These are phyloP conservation scores for Magnolia sinica DNA, from an alignment of 164 flowering plant species.

Conservation along the genomic window DNA sequence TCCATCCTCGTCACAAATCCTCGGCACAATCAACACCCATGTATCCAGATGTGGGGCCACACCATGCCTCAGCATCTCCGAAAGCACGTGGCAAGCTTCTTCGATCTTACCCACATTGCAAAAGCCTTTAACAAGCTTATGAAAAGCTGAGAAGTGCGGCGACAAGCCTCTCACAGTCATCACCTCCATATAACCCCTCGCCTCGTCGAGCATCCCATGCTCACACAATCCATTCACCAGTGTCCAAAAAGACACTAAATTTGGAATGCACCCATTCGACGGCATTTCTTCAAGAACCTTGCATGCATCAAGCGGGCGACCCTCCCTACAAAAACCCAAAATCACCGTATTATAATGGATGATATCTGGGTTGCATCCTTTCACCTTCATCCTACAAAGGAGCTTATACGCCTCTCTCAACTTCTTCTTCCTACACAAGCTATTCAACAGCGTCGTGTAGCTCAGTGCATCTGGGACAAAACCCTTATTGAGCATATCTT, in stretches of 20 bases:
- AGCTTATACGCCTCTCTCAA: constrained; percentile 89
- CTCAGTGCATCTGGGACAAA: constrained; percentile 79
- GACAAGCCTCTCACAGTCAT: constrained; percentile 67
- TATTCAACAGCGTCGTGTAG: constrained; percentile 75
- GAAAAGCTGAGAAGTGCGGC: constrained; percentile 71
- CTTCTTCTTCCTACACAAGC: constrained; percentile 91
- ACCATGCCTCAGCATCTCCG: constrained; percentile 44
- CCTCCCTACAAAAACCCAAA: constrained; percentile 74
- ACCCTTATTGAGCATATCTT: constrained; percentile 92
- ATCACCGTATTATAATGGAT: constrained; percentile 85
- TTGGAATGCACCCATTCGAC: constrained; percentile 71
- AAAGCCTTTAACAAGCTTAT: constrained; percentile 58
- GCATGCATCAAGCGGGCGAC: constrained; percentile 68
- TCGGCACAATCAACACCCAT: constrained; percentile 53
- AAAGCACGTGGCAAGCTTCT: constrained; percentile 60
- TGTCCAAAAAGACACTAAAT: constrained; percentile 75
- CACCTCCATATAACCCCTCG: constrained; percentile 46
- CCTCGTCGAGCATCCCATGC: constrained; percentile 70
- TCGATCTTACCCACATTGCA: constrained; percentile 63
- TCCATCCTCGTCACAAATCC: constrained; percentile 47
- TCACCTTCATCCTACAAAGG: constrained; percentile 91
- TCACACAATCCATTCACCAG: constrained; percentile 71
- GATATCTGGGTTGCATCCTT: constrained; percentile 89
- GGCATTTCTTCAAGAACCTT: constrained; percentile 81
- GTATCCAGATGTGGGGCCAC: constrained; percentile 60